Evolutionary conservation across 2,329 filamentous ascomycete species (phyloP), one percentile per base, ranked within the genome.

Genomic region (Emericellopsis cladophorae): DNA sequence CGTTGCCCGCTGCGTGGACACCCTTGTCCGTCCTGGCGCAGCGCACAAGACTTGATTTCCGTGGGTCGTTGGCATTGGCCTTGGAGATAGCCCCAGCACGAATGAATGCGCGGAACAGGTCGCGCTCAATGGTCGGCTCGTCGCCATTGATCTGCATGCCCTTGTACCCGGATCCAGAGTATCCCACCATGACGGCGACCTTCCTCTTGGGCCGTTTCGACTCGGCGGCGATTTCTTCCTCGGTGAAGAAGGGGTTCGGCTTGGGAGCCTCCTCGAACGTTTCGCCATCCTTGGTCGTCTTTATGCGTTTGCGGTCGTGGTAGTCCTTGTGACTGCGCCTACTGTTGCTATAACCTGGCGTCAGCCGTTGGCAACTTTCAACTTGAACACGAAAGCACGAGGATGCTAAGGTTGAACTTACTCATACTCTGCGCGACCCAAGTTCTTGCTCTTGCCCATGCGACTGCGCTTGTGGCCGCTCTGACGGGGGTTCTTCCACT

Each of bases 1-100:
- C 81, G 55, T 96, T 96, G 40, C 90, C 92, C 2, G 90, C 90
- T 1, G 90, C 90, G 59, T 96, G 90, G 2, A 96, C 90, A 41
- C 92, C 92, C 68, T 96, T 98, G 65, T 98, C 92, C 0, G 92
- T 98, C 47, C 92, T 76, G 4, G 92, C 92, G 60, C 92, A 98
- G 48, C 92, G 82, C 41, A 95, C 85, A 37, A 98, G 75, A 40
- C 87, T 89, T 2, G 88, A 94, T 63, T 98, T 98, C 61, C 93
- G 94, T 4, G 90, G 92, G 56, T 98, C 92, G 51, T 94, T 81
- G 18, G 92, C 92, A 56, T 98, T 98, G 46, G 87, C 87, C 61
- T 96, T 96, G 38, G 89, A 93, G 46, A 98, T 95, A 32, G 92
- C 89, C 15, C 89, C 85, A 4, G 92, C 89, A 4, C 79, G 78